These are phyloP conservation scores for Eruca vesicaria DNA, from an alignment of 441 rosid species.

Conservation along the genomic window DNA sequence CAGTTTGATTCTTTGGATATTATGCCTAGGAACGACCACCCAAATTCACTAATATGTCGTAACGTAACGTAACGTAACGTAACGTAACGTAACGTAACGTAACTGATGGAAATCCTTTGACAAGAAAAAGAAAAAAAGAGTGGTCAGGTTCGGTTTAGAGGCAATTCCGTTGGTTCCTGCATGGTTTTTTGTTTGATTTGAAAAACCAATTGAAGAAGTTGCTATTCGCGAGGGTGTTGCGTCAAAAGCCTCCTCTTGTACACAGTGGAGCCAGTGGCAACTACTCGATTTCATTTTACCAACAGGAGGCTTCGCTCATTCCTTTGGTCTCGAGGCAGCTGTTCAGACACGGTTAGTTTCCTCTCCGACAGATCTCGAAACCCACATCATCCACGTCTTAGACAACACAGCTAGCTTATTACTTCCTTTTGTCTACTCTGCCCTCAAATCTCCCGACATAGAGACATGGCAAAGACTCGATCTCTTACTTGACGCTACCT, in stretches of 20 bases:
- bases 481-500: conserved; percentile 55
- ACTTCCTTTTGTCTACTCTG: conserved; percentile 77
- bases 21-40: background rate
- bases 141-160: background rate
- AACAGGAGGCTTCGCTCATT: conserved; percentile 90
- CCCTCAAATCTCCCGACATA: conserved; percentile 45
- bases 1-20: background rate
- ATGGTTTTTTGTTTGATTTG: too few species aligned
- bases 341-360: background rate
- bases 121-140: background rate
- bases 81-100: too few species aligned
- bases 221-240: conserved; percentile 10
- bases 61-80: too few species aligned
- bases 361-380: conserved; percentile 49
- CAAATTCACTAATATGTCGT: background rate
- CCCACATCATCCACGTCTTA: conserved; percentile 50
- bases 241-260: conserved; percentile 19
- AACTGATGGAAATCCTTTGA: background rate
- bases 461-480: conserved; percentile 58
- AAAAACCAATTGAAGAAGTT: conserved; percentile 1
- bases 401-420: conserved; percentile 77
- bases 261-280: conserved; percentile 95
- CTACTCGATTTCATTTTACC: conserved; percentile 87
- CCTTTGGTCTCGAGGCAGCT: conserved; percentile 86
- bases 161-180: background rate